phyloP scores from a whole-genome alignment of 331 rosid genomes.

The Quercus lobata region DNA sequence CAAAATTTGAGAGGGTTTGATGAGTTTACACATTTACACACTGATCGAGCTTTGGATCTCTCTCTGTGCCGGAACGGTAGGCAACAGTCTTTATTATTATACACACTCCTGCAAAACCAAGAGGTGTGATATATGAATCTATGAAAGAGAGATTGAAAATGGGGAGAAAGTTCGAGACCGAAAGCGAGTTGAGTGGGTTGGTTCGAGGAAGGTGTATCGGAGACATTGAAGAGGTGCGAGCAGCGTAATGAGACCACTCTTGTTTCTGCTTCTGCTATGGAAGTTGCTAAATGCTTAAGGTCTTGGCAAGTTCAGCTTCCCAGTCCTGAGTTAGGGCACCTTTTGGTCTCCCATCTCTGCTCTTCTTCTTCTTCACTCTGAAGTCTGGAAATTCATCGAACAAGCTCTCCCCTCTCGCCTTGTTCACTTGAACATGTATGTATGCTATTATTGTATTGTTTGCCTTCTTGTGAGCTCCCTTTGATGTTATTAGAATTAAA shows the following conservation, averaged over 20 bases:
- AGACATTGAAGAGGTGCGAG: slow-evolving; percentile 23
- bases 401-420: slow-evolving; percentile 60
- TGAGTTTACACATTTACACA: too few relatives aligned
- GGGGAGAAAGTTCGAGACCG: slow-evolving; percentile 22
- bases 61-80: too few relatives aligned
- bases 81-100: too few relatives aligned
- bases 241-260: slow-evolving; percentile 26
- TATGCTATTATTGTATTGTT: slow-evolving; percentile 8
- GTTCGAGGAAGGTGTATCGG: slow-evolving; percentile 27
- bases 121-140: not conserved
- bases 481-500: not conserved
- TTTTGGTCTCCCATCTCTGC: slow-evolving; percentile 53
- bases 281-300: slow-evolving; percentile 27
- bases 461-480: too few relatives aligned
- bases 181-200: slow-evolving; percentile 8
- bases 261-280: slow-evolving; percentile 27
- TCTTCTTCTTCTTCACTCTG: slow-evolving; percentile 18
- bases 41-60: too few relatives aligned
- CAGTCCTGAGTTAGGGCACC: slow-evolving; percentile 50
- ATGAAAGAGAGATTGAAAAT: not conserved
- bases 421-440: slow-evolving; percentile 67
- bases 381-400: slow-evolving; percentile 64
- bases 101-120: too few relatives aligned
- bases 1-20: too few relatives aligned
- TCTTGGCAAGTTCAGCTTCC: slow-evolving; percentile 28